Evolutionary conservation across 805 yeast species (phyloP).

Genomic region (Sugiyamaella smithiae): DNA sequence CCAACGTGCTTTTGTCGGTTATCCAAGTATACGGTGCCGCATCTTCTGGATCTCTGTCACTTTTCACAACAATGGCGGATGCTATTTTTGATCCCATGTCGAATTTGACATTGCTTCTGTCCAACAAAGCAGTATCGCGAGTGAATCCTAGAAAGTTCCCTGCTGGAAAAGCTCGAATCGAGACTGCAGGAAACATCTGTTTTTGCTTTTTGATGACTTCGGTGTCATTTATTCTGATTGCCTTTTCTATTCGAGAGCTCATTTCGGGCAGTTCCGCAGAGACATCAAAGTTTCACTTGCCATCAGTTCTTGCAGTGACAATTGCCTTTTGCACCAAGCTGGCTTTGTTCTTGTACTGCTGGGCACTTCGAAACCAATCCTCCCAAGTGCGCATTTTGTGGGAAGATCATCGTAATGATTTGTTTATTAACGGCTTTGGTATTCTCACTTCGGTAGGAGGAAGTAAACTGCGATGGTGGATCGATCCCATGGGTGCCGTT

Average conservation of each 20-base stretch:
- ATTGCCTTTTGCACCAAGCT: no score
- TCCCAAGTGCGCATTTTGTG: no score
- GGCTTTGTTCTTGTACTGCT: no score
- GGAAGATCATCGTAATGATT: no score
- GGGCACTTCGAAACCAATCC: no score
- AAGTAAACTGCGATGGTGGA: no score
- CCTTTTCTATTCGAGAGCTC: slow-evolving; percentile 15
- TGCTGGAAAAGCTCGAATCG: slow-evolving; percentile 16
- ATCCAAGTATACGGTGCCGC: slow-evolving; percentile 17
- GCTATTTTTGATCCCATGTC: slow-evolving; percentile 17
- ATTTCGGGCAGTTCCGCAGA: no score
- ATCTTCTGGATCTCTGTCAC: slow-evolving; percentile 19
- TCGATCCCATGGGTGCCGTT: no score
- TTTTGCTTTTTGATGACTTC: slow-evolving; percentile 18
- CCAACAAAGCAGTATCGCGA: slow-evolving; percentile 12
- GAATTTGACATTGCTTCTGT: slow-evolving; percentile 10
- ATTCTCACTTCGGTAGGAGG: no score
- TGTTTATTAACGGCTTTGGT: no score
- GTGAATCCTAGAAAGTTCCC: slow-evolving; percentile 15
- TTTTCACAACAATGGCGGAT: slow-evolving; percentile 19
- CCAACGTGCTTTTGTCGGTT: slow-evolving; percentile 13
- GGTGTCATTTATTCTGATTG: slow-evolving; percentile 16
- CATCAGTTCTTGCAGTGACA: no score
- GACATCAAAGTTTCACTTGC: no score
- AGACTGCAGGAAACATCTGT: slow-evolving; percentile 17